Evolutionary conservation across 2,329 filamentous ascomycete species (phyloP).

Genomic region (Cercospora zeina): DNA sequence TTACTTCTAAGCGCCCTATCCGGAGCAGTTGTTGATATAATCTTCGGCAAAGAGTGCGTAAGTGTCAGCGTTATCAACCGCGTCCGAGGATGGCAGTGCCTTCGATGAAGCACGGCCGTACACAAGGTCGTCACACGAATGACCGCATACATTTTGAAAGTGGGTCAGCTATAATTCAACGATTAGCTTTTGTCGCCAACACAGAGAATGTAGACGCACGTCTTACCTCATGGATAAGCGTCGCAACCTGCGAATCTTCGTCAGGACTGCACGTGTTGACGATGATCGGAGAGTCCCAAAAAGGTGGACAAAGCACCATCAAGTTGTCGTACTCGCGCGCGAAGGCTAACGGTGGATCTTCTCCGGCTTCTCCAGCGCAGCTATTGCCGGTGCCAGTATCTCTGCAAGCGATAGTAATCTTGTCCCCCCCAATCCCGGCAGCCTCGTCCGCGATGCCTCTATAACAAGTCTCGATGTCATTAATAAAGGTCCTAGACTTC

Average conservation of each 20-base stretch:
- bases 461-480: background rate
- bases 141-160: background rate
- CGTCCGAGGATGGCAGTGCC: background rate
- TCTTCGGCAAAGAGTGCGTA: background rate
- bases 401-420: background rate
- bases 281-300: background rate
- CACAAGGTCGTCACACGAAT: background rate
- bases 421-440: background rate
- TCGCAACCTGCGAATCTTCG: background rate
- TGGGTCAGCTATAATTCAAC: background rate
- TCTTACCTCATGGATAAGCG: background rate
- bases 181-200: no score
- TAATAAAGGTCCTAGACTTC: background rate
- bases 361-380: background rate
- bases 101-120: background rate
- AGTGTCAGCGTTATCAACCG: background rate
- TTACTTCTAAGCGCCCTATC: no score
- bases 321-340: background rate
- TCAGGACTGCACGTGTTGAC: background rate
- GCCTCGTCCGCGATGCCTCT: background rate
- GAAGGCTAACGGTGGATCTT: background rate
- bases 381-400: background rate
- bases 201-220: no score
- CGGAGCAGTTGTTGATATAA: background rate
- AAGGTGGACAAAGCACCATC: background rate